phyloP scores from a whole-genome alignment of 1,139 yeast species.

The Hyphopichia buzzinii region DNA sequence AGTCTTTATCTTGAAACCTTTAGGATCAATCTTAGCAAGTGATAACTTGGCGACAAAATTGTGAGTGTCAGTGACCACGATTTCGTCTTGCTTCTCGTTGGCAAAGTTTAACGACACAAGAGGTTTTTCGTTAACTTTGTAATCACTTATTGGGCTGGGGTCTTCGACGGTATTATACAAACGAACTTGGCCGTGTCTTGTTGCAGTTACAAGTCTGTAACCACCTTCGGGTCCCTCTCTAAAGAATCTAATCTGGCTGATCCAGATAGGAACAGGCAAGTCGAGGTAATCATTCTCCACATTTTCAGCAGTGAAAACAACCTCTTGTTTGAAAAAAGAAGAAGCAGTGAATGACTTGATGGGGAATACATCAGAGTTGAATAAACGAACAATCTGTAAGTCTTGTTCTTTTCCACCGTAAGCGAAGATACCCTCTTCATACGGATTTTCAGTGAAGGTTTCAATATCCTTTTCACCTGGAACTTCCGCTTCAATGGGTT shows the following conservation, averaged over 20 bases:
- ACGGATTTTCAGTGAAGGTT: conserved; percentile 47
- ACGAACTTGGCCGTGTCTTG: conserved; percentile 69
- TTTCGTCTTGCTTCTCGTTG: conserved; percentile 30
- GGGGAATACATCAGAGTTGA: conserved; percentile 13
- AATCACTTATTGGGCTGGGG: conserved; percentile 54
- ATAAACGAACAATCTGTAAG: conserved; percentile 49
- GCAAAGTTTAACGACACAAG: conserved; percentile 38
- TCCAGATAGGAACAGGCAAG: conserved; percentile 69
- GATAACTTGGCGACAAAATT: conserved; percentile 54
- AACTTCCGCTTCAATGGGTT: conserved; percentile 29
- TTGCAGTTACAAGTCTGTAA: conserved; percentile 57
- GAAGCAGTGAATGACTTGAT: conserved; percentile 8
- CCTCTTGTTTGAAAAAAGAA: conserved; percentile 20
- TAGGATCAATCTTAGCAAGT: conserved; percentile 34
- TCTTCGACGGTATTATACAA: conserved; percentile 60
- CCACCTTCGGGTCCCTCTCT: conserved; percentile 25
- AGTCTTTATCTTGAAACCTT: conserved; percentile 37
- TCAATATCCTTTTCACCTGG: conserved; percentile 44
- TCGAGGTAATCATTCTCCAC: conserved; percentile 67
- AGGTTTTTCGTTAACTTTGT: conserved; percentile 49
- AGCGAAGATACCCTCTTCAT: conserved; percentile 51
- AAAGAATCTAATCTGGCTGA: conserved; percentile 49
- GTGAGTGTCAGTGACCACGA: conserved; percentile 57
- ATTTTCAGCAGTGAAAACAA: conserved; percentile 57
- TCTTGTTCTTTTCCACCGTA: conserved; percentile 77